Evolutionary conservation across 78 protist genomes (phyloP).

Genomic region (slime mould (Dictyostelium discoideum)): dicty_2.7 NC_007088.5:4089501-4090000

Average conservation of each 20-base stretch:
- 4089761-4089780: neutral
- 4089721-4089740: constrained; percentile 72
- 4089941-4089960: constrained; percentile 59
- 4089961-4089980: constrained; percentile 84
- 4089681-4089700: constrained; percentile 34
- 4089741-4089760: constrained; percentile 78
- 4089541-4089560: constrained; percentile 76
- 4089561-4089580: constrained; percentile 67
- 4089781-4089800: neutral
- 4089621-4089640: constrained; percentile 70
- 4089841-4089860: neutral
- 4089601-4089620: constrained; percentile 6
- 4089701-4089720: constrained; percentile 82
- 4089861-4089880: neutral
- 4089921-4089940: constrained; percentile 84
- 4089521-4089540: constrained; percentile 84
- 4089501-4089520: constrained; percentile 31
- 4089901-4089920: constrained; percentile 9
- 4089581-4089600: constrained; percentile 43
- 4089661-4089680: constrained; percentile 83
- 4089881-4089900: neutral
- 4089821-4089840: neutral
- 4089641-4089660: constrained; percentile 68
- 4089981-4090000: constrained; percentile 82
- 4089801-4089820: no score